Base-by-base conservation (phyloP, 371 early-diverging fungal genomes). In the Rhizomucor pusillus region DNA sequence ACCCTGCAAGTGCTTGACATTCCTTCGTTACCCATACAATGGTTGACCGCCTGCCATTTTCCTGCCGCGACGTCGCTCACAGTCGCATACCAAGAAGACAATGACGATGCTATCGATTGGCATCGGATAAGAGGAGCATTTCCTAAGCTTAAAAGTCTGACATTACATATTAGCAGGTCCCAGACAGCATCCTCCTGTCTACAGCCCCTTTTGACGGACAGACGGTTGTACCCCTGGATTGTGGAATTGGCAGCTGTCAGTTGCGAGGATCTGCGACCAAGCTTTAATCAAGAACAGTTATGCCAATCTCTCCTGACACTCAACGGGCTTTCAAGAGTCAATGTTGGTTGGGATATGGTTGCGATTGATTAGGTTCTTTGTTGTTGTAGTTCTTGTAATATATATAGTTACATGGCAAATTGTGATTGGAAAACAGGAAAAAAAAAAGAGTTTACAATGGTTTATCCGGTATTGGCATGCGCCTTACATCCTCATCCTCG, bases 331-430 rank as follows among this genome's bases (percentile, higher is more conserved):
- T 54, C 61, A 35, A 54, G 72, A 40, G 61, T 71, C 39, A 64
- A 64, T 44, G 64, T 66, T 36, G 73, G 69, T 24, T 69, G 73
- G 73, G 67, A 73, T 53, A 59, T 73, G 59, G 61, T 72, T 37
- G 65, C 59, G 19, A 50, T 71, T 16, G 53, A 57, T 37, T 29
- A 29, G 29, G 16, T 43, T 9, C n/a, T 56, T 34, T 53, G 44
- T 44, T 9, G 18, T 13, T 29, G 11, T 13, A 7, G 13, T 20
- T 48, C 5, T 16, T 48, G 14, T 35, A 16, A 14, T 48, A 7
- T 50, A 37, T 25, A 47, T 34, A 25, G 1, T 20, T 29, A 10
- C 36, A 43, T 29, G 29, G 29, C 29, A 54, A 43, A 20, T 43
- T 16, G 29, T 37, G 29, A 29, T 29, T 29, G 29, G 7, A 7